These are phyloP conservation scores for Candida nemodendra DNA, from an alignment of 805 yeast species.

Conservation along the genomic window DNA sequence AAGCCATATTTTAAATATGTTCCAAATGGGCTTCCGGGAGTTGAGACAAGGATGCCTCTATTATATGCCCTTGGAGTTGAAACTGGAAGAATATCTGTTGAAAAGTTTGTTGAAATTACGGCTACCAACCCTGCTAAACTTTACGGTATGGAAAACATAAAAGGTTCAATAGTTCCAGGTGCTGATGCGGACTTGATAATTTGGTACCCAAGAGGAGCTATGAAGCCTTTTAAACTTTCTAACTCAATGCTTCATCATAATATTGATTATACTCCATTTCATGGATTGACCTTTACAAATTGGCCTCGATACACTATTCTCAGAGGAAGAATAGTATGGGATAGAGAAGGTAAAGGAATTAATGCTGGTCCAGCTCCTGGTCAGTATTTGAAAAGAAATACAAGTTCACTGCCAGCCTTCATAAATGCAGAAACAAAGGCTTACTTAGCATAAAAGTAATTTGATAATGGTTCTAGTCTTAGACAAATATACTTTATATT, in stretches of 20 bases:
- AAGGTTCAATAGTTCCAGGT: conserved; percentile 44
- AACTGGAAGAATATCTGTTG: conserved; percentile 37
- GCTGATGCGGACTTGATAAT: conserved; percentile 47
- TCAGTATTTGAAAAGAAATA: conserved; percentile 26
- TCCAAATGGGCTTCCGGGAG: conserved; percentile 49
- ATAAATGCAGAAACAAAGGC: neutral
- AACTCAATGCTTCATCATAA: conserved; percentile 35
- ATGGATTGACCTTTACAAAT: conserved; percentile 37
- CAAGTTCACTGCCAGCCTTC: conserved; percentile 19
- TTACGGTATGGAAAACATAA: conserved; percentile 40
- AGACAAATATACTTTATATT: too few species aligned
- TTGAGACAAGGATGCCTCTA: conserved; percentile 44
- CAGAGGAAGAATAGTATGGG: conserved; percentile 36
- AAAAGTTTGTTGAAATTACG: conserved; percentile 43
- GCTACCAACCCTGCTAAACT: conserved; percentile 45
- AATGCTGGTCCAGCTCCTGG: conserved; percentile 19
- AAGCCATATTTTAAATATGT: conserved; percentile 39
- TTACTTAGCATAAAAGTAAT: neutral
- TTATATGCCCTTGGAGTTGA: conserved; percentile 42
- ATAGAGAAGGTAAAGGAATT: conserved; percentile 24
- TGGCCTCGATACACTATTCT: conserved; percentile 44
- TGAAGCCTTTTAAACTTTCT: conserved; percentile 23
- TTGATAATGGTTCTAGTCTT: too few species aligned
- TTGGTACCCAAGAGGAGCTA: conserved; percentile 41
- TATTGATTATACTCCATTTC: conserved; percentile 39